phyloP scores from a whole-genome alignment of 768 basidiomycete species.

The Naganishia kalamii region DNA sequence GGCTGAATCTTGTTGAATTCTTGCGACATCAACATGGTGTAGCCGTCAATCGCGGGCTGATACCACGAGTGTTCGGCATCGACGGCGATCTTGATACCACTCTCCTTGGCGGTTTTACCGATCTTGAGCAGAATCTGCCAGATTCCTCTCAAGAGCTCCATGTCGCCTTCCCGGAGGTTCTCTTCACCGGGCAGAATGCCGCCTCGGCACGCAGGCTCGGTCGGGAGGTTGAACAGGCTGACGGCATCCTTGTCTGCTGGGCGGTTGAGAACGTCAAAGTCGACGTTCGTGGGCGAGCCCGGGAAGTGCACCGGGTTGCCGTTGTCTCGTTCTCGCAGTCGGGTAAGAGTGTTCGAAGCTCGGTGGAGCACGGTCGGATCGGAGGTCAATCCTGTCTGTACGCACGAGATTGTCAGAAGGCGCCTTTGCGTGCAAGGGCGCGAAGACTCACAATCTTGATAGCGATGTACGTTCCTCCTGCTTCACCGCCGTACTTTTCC shows the following conservation, averaged over 20 bases:
- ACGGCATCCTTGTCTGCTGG: conserved; percentile 1
- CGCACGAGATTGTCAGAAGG: not conserved
- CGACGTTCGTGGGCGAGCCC: conserved; percentile 58
- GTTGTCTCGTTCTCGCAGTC: conserved; percentile 35
- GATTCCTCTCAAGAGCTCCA: conserved; percentile 58
- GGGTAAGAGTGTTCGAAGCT: conserved; percentile 44
- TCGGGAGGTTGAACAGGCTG: conserved; percentile 25
- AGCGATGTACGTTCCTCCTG: conserved; percentile 66
- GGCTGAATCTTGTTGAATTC: conserved; percentile 58
- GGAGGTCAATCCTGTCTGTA: conserved; percentile 37
- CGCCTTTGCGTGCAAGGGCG: not conserved
- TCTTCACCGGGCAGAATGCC: conserved; percentile 38
- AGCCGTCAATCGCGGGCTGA: conserved; percentile 74
- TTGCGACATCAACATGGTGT: conserved; percentile 65
- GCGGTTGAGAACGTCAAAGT: conserved; percentile 49
- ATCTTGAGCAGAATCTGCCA: conserved; percentile 60
- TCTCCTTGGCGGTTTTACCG: conserved; percentile 46
- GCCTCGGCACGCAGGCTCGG: conserved; percentile 30
- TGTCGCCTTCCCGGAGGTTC: conserved; percentile 55
- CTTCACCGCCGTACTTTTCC: conserved; percentile 19
- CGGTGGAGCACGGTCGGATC: conserved; percentile 43
- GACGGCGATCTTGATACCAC: conserved; percentile 53
- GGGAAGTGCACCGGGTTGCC: conserved; percentile 54
- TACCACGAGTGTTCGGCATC: conserved; percentile 72
- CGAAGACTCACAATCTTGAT: conserved; percentile 73